phyloP scores from a whole-genome alignment of 192 early-diverging fungal species.

The Umbelopsis isabellina region DNA sequence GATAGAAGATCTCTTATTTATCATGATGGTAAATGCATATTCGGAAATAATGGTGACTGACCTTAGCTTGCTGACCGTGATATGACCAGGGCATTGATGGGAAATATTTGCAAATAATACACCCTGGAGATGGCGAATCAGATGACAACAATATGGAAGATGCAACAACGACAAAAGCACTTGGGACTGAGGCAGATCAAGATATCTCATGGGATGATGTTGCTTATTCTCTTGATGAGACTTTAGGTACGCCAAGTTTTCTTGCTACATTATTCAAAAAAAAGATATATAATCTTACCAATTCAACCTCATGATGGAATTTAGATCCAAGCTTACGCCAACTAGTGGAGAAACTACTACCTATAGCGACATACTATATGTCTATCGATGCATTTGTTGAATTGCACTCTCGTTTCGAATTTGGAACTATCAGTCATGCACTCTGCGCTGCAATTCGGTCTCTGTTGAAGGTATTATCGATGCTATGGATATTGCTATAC shows the following conservation, averaged over 20 bases:
- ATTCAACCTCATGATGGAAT: neutral
- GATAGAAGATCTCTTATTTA: conserved; percentile 89
- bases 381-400: conserved; percentile 80
- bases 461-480: conserved; percentile 65
- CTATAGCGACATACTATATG: conserved; percentile 75
- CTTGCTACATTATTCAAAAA: neutral
- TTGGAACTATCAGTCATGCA: conserved; percentile 89
- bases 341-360: conserved; percentile 78
- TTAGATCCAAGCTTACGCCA: conserved; percentile 69
- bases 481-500: neutral
- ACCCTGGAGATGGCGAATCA: conserved; percentile 40
- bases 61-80: neutral
- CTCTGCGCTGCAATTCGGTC: conserved; percentile 80
- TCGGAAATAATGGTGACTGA: neutral
- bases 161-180: neutral
- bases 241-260: conserved; percentile 43
- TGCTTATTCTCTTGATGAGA: conserved; percentile 47
- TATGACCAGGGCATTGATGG: conserved; percentile 79
- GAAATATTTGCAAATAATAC: conserved; percentile 58
- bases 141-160: conserved; percentile 48
- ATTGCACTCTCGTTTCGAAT: conserved; percentile 71
- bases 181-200: neutral
- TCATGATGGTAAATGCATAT: conserved; percentile 67
- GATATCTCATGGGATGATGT: conserved; percentile 33
- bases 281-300: neutral